Percentiles rank a stretch among this genome's conserved stretches.
phyloP scores from a whole-genome alignment of 1,139 yeast species.

The Debaryomyces nepalensis region DNA sequence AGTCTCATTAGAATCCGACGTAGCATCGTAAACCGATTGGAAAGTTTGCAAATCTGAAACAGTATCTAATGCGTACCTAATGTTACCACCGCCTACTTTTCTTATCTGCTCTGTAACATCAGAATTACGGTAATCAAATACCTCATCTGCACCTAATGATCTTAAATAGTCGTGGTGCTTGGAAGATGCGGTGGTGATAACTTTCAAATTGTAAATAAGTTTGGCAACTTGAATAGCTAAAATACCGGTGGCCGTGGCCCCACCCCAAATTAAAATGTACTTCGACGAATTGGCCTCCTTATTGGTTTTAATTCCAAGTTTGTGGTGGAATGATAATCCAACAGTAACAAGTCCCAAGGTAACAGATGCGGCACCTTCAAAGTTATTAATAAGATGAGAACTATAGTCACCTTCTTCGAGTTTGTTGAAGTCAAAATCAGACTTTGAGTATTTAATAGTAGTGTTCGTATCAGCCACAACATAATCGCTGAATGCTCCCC shows the following conservation, averaged over 20 bases:
- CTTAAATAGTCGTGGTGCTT: slow-evolving; percentile 48
- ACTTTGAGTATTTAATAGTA: slow-evolving; percentile 34
- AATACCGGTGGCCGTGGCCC: slow-evolving; percentile 59
- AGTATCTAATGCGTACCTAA: slow-evolving; percentile 61
- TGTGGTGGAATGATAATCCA: slow-evolving; percentile 34
- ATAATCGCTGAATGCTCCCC: slow-evolving; percentile 68
- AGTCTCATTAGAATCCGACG: slow-evolving; percentile 32
- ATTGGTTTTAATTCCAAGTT: slow-evolving; percentile 28
- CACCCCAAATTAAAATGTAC: slow-evolving; percentile 62
- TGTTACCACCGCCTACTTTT: slow-evolving; percentile 38
- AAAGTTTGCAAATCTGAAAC: slow-evolving; percentile 47
- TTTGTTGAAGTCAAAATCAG: slow-evolving; percentile 14
- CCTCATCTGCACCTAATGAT: slow-evolving; percentile 60
- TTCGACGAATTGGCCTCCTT: slow-evolving; percentile 27
- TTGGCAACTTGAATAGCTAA: slow-evolving; percentile 61
- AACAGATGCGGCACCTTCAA: slow-evolving; percentile 66
- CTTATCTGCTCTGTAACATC: slow-evolving; percentile 57
- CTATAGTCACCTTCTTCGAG: slow-evolving; percentile 25
- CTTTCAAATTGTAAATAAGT: slow-evolving; percentile 53
- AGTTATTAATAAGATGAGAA: slow-evolving; percentile 47
- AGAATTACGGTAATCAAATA: slow-evolving; percentile 62
- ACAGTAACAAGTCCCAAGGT: slow-evolving; percentile 57
- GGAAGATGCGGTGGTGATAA: slow-evolving; percentile 58
- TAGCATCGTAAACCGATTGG: slow-evolving; percentile 47
- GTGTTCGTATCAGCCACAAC: slow-evolving; percentile 42